phyloP scores from a whole-genome alignment of 2,329 filamentous ascomycete genomes.

The Colletotrichum sp. region DNA sequence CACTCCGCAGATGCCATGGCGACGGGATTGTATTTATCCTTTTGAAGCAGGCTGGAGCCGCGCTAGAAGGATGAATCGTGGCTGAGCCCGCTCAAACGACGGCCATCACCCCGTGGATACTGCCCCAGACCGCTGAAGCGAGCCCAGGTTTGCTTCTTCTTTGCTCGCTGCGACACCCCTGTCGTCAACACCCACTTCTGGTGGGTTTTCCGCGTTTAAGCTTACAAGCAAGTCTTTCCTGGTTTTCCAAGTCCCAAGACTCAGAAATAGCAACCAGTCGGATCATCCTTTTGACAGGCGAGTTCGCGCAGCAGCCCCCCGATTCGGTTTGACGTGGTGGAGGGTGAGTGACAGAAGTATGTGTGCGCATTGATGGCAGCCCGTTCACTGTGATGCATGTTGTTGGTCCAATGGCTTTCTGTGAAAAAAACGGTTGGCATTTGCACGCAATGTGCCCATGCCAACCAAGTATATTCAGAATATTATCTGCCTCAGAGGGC shows the following conservation, averaged over 20 bases:
- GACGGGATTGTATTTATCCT: neutral
- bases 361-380: neutral
- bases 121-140: neutral
- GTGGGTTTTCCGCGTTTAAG: constrained; percentile 12
- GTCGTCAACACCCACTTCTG: neutral
- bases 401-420: neutral
- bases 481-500: constrained; percentile 16
- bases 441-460: neutral
- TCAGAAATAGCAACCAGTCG: constrained; percentile 3
- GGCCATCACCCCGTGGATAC: neutral
- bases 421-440: neutral
- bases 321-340: neutral
- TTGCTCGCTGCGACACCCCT: neutral
- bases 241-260: neutral
- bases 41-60: neutral
- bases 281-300: neutral
- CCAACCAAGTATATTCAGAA: constrained; percentile 9
- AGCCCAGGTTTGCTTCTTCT: neutral
- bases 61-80: constrained; percentile 11
- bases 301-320: neutral
- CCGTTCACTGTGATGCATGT: neutral
- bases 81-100: constrained; percentile 2
- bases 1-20: neutral
- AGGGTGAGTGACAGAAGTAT: neutral
- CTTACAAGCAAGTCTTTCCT: constrained; percentile 6